Percentiles rank a stretch among this genome's conserved stretches.
These are phyloP conservation scores for Zizania palustris DNA, from an alignment of 202 grass and related monocot species.

Conservation along the genomic window DNA sequence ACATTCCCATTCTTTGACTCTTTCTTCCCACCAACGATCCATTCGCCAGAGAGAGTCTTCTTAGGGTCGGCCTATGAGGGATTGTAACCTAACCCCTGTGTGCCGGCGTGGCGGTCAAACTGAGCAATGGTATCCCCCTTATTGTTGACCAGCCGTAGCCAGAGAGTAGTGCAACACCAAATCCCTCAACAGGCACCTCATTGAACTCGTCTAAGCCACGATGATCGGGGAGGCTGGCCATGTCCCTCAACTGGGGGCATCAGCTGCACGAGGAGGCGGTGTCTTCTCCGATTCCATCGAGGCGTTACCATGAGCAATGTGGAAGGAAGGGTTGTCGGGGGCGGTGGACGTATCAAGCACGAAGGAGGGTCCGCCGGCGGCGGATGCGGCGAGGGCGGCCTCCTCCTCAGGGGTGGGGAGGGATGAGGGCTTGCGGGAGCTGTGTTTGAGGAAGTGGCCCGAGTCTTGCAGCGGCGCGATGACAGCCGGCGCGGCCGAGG, in stretches of 20 bases:
- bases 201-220: constrained; percentile 73
- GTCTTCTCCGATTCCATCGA: constrained; percentile 28
- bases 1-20: constrained; percentile 30
- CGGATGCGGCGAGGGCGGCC: constrained; percentile 50
- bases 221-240: constrained; percentile 73
- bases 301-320: constrained; percentile 56
- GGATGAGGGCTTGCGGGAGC: constrained; percentile 59
- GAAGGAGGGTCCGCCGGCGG: constrained; percentile 46
- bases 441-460: constrained; percentile 59
- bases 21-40: constrained; percentile 57
- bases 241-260: constrained; percentile 47
- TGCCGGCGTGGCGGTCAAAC: constrained; percentile 60
- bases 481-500: constrained; percentile 43
- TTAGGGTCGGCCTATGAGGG: constrained; percentile 70
- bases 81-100: constrained; percentile 70
- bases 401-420: constrained; percentile 75
- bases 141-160: constrained; percentile 94
- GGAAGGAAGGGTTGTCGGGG: constrained; percentile 59
- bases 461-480: constrained; percentile 81
- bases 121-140: constrained; percentile 70
- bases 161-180: constrained; percentile 68
- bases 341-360: constrained; percentile 74
- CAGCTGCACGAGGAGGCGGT: constrained; percentile 23
- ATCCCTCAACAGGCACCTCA: constrained; percentile 66
- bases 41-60: constrained; percentile 67